Percentiles rank a stretch among this genome's conserved stretches.
Conservation (phyloP, 1,284 basidiomycete species). For the Meira miltonrushii region DNA sequence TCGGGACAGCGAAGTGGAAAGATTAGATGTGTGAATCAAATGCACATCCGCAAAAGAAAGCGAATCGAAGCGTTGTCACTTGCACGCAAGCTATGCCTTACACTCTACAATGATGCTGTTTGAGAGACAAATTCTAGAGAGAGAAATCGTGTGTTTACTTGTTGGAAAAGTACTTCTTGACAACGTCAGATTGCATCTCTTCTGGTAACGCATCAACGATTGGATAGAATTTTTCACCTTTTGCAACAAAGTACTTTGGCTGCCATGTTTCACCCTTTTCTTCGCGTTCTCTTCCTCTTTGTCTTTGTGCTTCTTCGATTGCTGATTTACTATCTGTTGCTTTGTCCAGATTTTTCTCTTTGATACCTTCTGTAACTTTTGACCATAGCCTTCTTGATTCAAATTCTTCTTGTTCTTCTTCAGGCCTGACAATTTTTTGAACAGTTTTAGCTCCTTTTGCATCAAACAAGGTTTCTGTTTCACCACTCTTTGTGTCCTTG, state of each 20-base stretch:
- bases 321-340: constrained; percentile 83
- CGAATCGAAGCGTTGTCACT: constrained; percentile 5
- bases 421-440: constrained; percentile 76
- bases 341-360: constrained; percentile 81
- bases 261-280: constrained; percentile 65
- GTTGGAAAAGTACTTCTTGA: constrained; percentile 11
- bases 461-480: constrained; percentile 77
- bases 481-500: constrained; percentile 65
- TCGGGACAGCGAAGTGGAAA: not conserved
- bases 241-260: constrained; percentile 74
- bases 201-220: constrained; percentile 26
- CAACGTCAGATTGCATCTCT: constrained; percentile 13
- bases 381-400: constrained; percentile 79
- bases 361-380: constrained; percentile 79
- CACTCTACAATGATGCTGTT: too few relatives aligned
- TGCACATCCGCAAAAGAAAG: constrained; percentile 15
- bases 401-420: constrained; percentile 80
- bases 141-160: constrained; percentile 4
- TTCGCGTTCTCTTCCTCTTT: constrained; percentile 70
- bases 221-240: constrained; percentile 54
- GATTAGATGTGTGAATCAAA: constrained; percentile 13
- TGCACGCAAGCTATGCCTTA: too few relatives aligned
- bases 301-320: constrained; percentile 88
- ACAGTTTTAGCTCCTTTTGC: constrained; percentile 66
- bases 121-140: too few relatives aligned